These are phyloP conservation scores for Sporisorium iseilematis-ciliati DNA, from an alignment of 1,284 basidiomycete genomes.

Conservation along the genomic window DNA sequence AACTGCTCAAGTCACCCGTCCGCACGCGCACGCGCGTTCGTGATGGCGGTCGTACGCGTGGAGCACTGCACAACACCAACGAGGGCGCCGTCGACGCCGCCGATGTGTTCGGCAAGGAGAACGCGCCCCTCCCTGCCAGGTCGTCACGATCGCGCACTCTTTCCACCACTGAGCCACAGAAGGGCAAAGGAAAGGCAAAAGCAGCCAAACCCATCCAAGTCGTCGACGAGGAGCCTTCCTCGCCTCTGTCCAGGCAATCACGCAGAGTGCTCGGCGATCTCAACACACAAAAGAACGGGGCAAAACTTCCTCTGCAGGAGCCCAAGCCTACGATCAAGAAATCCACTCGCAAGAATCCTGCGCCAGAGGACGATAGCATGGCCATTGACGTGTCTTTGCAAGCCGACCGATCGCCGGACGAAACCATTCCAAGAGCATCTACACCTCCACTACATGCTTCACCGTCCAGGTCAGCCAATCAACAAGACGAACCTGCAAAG, in stretches of 20 bases:
- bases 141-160: constrained; percentile 26
- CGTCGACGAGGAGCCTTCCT: constrained; percentile 8
- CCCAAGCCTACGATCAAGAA: constrained; percentile 9
- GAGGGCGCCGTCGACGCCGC: constrained; percentile 25
- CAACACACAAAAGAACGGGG: constrained; percentile 18
- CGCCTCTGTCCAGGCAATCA: constrained; percentile 10
- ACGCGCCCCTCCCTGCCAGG: constrained; percentile 27
- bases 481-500: not conserved
- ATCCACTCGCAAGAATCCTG: constrained; percentile 2
- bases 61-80: constrained; percentile 7
- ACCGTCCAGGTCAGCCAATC: constrained; percentile 11
- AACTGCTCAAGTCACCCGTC: constrained; percentile 57
- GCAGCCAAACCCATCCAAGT: constrained; percentile 13
- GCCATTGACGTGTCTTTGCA: constrained; percentile 17
- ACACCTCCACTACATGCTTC: constrained; percentile 36
- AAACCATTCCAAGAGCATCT: constrained; percentile 37
- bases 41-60: constrained; percentile 20
- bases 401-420: constrained; percentile 1
- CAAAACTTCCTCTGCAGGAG: not conserved
- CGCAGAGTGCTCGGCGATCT: constrained; percentile 40
- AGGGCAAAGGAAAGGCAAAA: constrained; percentile 33
- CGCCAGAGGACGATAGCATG: constrained; percentile 44
- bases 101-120: constrained; percentile 47
- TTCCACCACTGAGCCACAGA: constrained; percentile 26
- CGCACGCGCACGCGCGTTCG: constrained; percentile 41